Evolutionary conservation across 495 filamentous ascomycete species (phyloP), one percentile per base, ranked within the genome.

Genomic region (Platismatia glauca): DNA sequence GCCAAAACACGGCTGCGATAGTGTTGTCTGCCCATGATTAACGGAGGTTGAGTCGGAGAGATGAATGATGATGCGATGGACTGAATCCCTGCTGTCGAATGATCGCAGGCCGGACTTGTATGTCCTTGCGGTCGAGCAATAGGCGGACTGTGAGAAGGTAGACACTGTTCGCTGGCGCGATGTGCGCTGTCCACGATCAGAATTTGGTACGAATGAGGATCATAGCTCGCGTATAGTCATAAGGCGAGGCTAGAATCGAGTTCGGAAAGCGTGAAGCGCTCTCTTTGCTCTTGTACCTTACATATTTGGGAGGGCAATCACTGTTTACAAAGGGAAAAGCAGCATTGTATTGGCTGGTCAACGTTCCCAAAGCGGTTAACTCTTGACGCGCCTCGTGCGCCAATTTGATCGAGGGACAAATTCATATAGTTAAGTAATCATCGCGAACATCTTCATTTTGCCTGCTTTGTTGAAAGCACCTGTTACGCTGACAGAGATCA

Each of bases 11-110:
- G 55, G 41, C 46, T 35, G 8, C 18, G 50, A 27, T 18, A 38
- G 37, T 44, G 27, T 27, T 18, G 33, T 44, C 33, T 61, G 20
- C 50, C 59, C 59, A 61, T 61, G 27, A 41, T 52, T 4, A 27
- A 52, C 24, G 33, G 27, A 18, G 15, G 7, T 4, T 3, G 13
- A 7, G 27, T 52, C 4, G 15, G 5, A 31, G 0, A 16, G 33
- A 29, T 7, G 6, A 7, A 11, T 13, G 24, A 4, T 3, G n/a
- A 31, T 52, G 4, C 11, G 33, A 31, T 20, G 27, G 15, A 31
- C 18, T 13, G 6, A 31, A 12, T 0, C 18, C 12, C 24, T 52
- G 48, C 24, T 52, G 12, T 52, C 27, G 20, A 31, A 52, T 31
- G 4, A 12, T 31, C 12, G 11, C 11, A 31, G 27, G 48, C 15